Base-by-base conservation (phyloP, 2,329 filamentous ascomycete species). In the Xylaria sp. region DNA sequence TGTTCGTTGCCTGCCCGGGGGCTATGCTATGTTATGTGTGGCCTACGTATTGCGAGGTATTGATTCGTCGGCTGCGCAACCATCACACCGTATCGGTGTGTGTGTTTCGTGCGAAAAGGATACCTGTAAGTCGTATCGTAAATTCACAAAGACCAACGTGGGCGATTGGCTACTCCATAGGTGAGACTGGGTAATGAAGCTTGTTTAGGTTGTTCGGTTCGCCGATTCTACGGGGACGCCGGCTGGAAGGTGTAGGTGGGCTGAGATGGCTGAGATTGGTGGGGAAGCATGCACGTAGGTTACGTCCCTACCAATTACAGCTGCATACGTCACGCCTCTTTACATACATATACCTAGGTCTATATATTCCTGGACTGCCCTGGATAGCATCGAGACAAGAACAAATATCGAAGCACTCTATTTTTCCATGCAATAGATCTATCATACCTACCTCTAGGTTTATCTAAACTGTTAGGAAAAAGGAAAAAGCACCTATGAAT, bases 281-380 rank as follows among this genome's bases (percentile, higher is more conserved):
- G 61, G 61, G 61, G 60, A 65, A 56, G 48, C 15, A 7, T 46
- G 18, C 15, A 52, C 18, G 41, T n/a, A 46, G 41, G 15, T 18
- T 28, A 28, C 28, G 28, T 28, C 3, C 7, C 10, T 60, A 50
- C 44, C 44, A 12, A 50, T 60, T 44, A 44, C 60, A 12, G 7
- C 37, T 28, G 61, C 55, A 55, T 68, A 70, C 67, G 67, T 69
- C 67, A 72, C 54, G 44, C 56, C 51, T 23, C 57, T 55, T 10
- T 57, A 58, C n/a, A 39, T 46, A 46, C 15, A 18, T 46, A 37
- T 50, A 23, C 41, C 18, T 25, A 25, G 23, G 23, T 25, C 23
- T 25, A 25, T 3, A 25, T 25, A 25, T 25, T 25, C 23, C 23
- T 25, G 23, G 28, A 28, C 28, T 28, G 10, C 34, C 10, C 34